Percentiles rank a stretch among this genome's conserved stretches.
phyloP scores from a whole-genome alignment of 768 basidiomycete genomes.

The Macrolepiota albuminosa region DNA sequence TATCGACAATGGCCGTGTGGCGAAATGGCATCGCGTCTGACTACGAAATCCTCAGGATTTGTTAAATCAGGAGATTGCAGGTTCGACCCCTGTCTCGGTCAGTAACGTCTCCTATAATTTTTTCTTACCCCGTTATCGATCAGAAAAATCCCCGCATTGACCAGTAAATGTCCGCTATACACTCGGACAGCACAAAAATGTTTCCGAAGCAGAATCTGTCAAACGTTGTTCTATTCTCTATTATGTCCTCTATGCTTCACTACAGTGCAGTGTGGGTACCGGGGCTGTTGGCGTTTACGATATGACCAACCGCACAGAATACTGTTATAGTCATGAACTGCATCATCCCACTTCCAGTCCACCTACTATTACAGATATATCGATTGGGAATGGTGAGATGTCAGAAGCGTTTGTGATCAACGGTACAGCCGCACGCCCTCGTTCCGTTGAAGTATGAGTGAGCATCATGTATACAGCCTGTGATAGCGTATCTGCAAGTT shows the following conservation, averaged over 20 bases:
- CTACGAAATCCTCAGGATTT: slow-evolving; percentile 45
- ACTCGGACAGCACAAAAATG: background rate
- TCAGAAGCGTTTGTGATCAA: slow-evolving; percentile 71
- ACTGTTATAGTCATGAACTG: background rate
- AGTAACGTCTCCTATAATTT: no score
- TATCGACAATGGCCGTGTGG: slow-evolving; percentile 26
- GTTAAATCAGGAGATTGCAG: slow-evolving; percentile 69
- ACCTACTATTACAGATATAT: slow-evolving; percentile 62
- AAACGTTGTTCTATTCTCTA: background rate
- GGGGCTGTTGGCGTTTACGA: background rate
- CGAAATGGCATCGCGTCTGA: slow-evolving; percentile 96
- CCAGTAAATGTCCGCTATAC: background rate
- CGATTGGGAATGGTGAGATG: slow-evolving; percentile 79
- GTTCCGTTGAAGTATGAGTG: slow-evolving; percentile 73
- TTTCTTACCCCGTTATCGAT: no score
- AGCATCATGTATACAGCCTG: slow-evolving; percentile 70
- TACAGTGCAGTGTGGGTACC: no score
- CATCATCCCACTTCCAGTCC: slow-evolving; percentile 49
- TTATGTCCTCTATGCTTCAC: background rate
- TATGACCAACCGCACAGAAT: background rate
- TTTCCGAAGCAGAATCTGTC: background rate
- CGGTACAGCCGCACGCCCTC: slow-evolving; percentile 70
- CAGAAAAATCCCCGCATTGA: no score
- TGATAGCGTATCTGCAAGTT: slow-evolving; percentile 57
- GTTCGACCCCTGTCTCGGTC: slow-evolving; percentile 60